Evolutionary conservation across 2,329 filamentous ascomycete genomes (phyloP).

Genomic region (Penicillium sclerotiorum): DNA sequence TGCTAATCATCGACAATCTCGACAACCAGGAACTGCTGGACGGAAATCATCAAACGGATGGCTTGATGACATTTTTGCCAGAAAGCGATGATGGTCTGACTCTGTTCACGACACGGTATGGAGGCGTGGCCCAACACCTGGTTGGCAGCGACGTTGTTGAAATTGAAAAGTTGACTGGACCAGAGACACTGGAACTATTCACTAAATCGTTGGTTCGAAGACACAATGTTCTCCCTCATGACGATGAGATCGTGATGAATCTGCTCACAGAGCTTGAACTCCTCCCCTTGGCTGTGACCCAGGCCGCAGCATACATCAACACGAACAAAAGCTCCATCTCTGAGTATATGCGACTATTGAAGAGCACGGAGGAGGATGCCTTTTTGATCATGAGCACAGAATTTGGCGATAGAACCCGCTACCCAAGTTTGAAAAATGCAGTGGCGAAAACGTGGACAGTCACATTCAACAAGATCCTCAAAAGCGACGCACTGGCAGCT

Average conservation of each 20-base stretch:
- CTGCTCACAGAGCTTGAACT: slow-evolving; percentile 12
- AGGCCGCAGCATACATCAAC: slow-evolving; percentile 22
- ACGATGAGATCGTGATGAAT: background rate
- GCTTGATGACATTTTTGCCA: slow-evolving; percentile 8
- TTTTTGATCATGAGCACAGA: slow-evolving; percentile 14
- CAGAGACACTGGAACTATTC: slow-evolving; percentile 12
- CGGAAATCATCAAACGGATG: too few species aligned
- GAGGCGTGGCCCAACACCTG: too few species aligned
- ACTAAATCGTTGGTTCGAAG: slow-evolving; percentile 2
- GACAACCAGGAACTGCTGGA: slow-evolving; percentile 18
- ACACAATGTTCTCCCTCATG: background rate
- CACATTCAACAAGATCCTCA: slow-evolving; percentile 15
- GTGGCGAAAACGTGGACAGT: slow-evolving; percentile 17
- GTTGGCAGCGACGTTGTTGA: too few species aligned
- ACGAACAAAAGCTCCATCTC: slow-evolving; percentile 1
- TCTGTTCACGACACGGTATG: slow-evolving; percentile 23
- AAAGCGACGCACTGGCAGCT: background rate
- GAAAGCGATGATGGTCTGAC: slow-evolving; percentile 20
- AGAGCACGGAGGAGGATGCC: slow-evolving; percentile 4
- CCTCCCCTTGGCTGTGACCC: slow-evolving; percentile 19
- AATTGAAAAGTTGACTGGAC: slow-evolving; percentile 3
- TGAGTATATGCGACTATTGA: slow-evolving; percentile 10
- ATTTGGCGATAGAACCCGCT: slow-evolving; percentile 15
- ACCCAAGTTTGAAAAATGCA: slow-evolving; percentile 12
- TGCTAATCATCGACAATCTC: slow-evolving; percentile 29